Conservation (phyloP, 306 rosid species). For the Ziziphus jujuba region DNA sequence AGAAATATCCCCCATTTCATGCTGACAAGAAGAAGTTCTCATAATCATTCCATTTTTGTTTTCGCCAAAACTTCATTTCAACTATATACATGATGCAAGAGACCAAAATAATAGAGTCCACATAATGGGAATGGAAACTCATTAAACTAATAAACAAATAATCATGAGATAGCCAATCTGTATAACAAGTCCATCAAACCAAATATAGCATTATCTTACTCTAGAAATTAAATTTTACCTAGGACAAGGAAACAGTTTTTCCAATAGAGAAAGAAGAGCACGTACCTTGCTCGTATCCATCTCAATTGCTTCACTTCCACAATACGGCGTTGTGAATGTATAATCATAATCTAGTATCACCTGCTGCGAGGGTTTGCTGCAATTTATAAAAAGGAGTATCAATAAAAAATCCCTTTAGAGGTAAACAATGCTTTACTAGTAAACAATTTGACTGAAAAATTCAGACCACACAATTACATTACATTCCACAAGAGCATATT, state of each 20-base stretch:
- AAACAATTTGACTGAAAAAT: conserved; percentile 13
- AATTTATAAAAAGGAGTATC: conserved; percentile 34
- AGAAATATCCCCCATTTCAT: conserved; percentile 34
- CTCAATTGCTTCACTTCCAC: conserved; percentile 74
- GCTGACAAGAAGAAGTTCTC: conserved; percentile 30
- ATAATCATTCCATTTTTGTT: background rate
- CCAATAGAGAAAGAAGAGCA: conserved; percentile 8
- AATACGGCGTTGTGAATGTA: conserved; percentile 89
- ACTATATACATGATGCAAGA: background rate
- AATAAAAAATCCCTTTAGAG: conserved; percentile 10
- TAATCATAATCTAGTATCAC: conserved; percentile 91
- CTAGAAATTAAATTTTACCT: background rate
- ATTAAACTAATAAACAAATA: conserved; percentile 5
- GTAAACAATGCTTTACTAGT: conserved; percentile 8
- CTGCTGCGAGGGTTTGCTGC: conserved; percentile 89
- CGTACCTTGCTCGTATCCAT: conserved; percentile 53
- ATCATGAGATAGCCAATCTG: background rate
- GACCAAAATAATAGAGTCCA: background rate
- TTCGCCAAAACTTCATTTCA: background rate
- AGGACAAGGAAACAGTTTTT: background rate
- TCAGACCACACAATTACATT: background rate
- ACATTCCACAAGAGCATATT: background rate
- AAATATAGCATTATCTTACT: background rate
- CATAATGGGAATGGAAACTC: background rate
- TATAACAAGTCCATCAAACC: background rate